Evolutionary conservation across 2,329 filamentous ascomycete species (phyloP), one percentile per base, ranked within the genome.

Genomic region (Bipolaris gigantea): DNA sequence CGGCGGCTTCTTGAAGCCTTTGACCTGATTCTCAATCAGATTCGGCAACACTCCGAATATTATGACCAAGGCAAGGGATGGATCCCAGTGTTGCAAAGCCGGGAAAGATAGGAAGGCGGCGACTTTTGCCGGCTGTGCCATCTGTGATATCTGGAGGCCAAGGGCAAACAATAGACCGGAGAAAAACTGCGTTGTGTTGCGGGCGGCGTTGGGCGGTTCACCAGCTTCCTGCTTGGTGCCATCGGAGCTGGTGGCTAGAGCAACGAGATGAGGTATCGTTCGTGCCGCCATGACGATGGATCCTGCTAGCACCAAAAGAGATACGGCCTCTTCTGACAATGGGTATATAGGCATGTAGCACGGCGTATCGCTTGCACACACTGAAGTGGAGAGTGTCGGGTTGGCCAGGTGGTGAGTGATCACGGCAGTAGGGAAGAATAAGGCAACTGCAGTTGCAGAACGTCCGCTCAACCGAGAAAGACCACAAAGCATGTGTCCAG

Each of bases 401-500:
- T 75, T 66, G 34, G 77, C 62, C n/a, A 81, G 56, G 50, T 74
- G 71, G 52, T 71, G 70, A 34, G 71, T 73, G 21, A 69, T 23
- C 1, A 74, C 49, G 4, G 72, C 72, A 2, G 60, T 43, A 2
- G 68, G 67, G 39, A 74, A 73, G 60, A 75, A 75, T 0, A 62
- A 70, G 5, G 65, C 63, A n/a, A 72, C 68, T 10, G 81, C 79
- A 50, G 78, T 73, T 5, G 79, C 56, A 13, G 80, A 83, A 43
- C 80, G 77, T n/a, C 74, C 71, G 13, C 77, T 81, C 23, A 81
- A 71, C 36, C 80, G 75, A 5, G 79, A 75, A 4, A 83, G 62
- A 1, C 81, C 81, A 56, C 80, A 82, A 30, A 83, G 77, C 78
- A 83, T 82, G 60, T 83, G 81, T 47, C 81, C 81, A 2, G 80